Evolutionary conservation across 106 monocot genomes (phyloP), one percentile per base, ranked within the genome.

Genomic region (Apostasia shenzhenica): DNA sequence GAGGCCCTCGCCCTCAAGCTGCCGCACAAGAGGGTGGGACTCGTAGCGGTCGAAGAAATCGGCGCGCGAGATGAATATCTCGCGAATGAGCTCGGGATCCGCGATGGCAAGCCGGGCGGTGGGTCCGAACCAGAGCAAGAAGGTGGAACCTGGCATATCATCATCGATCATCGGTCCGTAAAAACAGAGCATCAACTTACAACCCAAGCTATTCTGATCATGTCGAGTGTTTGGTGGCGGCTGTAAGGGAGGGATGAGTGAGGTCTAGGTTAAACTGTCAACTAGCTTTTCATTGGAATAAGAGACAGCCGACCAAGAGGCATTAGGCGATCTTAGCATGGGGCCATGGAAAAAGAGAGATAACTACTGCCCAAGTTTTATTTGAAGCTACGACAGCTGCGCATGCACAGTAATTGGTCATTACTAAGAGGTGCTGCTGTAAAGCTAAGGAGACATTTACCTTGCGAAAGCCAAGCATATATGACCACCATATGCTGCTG

Each of bases 111-210:
- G 82, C 14, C 94, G 75, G 37, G 94, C 76, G 9, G 85, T 91
- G 46, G 94, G 91, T 1, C 94, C 94, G 55, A 91, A 94, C 88
- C 90, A 94, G 26, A 94, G 83, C 13, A 94, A 63, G 64, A 94
- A 94, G 60, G 81, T 88, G 63, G 91, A 81, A 41, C 94, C 94
- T 94, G 83, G 50, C 50, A 58, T 26, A 26, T 26, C 26, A 26
- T 26, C 26, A 26, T 26, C 26, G 26, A 26, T 26, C 26, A 26
- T 26, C 26, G 26, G 26, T 26, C 26, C 26, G 26, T 26, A 26
- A 63, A 64, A 64, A 64, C 7, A 4, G 45, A 64, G 38, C 12
- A 44, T 9, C 41, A 64, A 7, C 3, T 42, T 14, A 10, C 8
- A n/a, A n/a, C n/a, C n/a, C n/a, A n/a, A n/a, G n/a, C n/a, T n/a